Base-by-base conservation (phyloP, 148 eudicot genomes). In the Rheum nobile region DNA sequence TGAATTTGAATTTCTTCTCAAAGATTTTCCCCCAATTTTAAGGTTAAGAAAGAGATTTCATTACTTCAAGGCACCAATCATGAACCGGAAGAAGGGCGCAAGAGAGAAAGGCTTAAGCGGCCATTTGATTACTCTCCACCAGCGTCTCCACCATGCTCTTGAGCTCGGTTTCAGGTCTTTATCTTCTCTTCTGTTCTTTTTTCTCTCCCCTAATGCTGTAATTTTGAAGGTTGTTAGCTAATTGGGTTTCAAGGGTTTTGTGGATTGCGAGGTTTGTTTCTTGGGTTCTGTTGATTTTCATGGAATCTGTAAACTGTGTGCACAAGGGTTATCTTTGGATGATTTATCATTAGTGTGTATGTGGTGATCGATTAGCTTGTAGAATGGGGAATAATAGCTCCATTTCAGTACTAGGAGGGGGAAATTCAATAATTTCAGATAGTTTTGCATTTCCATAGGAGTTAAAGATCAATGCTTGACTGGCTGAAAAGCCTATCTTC, bases 131-230 rank as follows among this genome's bases (percentile, higher is more conserved):
- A 87, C 78, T n/a, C 87, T 88, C 41, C 96, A 88, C 74, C 87
- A 84, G 50, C 96, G 93, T 79, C 88, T 92, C 70, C 77, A 86
- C 72, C 83, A 88, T 75, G 82, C 91, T 68, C 85, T 92, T 59
- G 79, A 80, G 70, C 91, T 90, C 42, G 93, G 88, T 54, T 83
- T 82, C 72, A 81, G 89, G 87, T 83, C 31, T 46, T 10, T 8
- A 32, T 48, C 72, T 41, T 57, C 41, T 71, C 41, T 35, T 28
- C 31, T 34, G 0, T 26, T 38, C 39, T 8, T 35, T 14, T n/a
- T 34, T 16, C 32, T 54, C 3, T 19, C 39, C 39, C 17, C 34
- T 32, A 2, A 65, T 32, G 39, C 70, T 65, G 14, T 8, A 2
- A 4, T 55, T 69, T 55, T 28, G 6, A 3, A 16, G 34, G 24